Evolutionary conservation across 192 early-diverging fungal species (phyloP).

Genomic region (Backusella tuberculispora): DNA sequence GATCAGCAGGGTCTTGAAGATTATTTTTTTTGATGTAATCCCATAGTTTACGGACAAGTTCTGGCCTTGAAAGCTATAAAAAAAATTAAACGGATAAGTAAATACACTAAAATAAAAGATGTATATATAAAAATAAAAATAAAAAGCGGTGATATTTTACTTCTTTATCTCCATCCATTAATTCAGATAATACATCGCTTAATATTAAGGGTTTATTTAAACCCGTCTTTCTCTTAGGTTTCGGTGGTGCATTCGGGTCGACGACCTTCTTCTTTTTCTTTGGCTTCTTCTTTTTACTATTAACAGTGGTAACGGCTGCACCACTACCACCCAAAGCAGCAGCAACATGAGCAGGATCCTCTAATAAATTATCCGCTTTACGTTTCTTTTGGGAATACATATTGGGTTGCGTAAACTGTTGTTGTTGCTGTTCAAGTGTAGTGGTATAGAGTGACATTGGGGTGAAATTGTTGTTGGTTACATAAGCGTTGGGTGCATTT

Average conservation of each 20-base stretch:
- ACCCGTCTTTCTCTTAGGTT: conserved; percentile 49
- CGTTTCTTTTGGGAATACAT: conserved; percentile 8
- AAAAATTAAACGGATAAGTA: background rate
- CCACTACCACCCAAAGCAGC: background rate
- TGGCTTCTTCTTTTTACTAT: conserved; percentile 17
- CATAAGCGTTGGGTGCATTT: background rate
- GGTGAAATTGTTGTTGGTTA: background rate
- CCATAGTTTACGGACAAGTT: conserved; percentile 66
- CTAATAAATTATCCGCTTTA: background rate
- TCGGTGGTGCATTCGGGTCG: conserved; percentile 40
- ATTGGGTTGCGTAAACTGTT: background rate
- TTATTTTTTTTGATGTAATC: conserved; percentile 62
- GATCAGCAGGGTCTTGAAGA: conserved; percentile 58
- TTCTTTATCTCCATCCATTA: conserved; percentile 50
- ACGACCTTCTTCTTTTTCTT: conserved; percentile 27
- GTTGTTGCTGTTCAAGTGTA: conserved; percentile 1
- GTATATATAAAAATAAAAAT: background rate
- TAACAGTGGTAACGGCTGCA: background rate
- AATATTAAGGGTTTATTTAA: conserved; percentile 55
- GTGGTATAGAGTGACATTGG: background rate
- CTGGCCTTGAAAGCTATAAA: conserved; percentile 56
- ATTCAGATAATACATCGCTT: conserved; percentile 42
- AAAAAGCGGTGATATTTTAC: conserved; percentile 26
- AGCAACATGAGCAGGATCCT: background rate
- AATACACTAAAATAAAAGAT: too few species aligned